Base-by-base conservation (phyloP, 75 land plant genomes). In the Pseudotsuga menziesii region DNA sequence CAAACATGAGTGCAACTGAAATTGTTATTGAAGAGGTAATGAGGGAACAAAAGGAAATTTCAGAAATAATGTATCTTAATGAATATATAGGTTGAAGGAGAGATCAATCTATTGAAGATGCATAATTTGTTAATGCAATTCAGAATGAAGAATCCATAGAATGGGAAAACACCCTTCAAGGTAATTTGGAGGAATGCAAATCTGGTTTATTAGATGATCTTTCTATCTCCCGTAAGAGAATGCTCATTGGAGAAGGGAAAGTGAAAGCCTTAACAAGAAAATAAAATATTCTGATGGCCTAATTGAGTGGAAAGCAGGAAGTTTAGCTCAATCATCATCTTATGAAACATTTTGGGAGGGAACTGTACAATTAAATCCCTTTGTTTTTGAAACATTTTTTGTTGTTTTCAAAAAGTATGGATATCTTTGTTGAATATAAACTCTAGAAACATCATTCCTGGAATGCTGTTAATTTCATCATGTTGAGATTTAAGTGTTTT, bases 321-420 rank as follows among this genome's bases (percentile, higher is more conserved):
- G 39, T 41, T 25, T 0, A 69, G 72, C n/a, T 69, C 23, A 11
- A 7, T 69, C 72, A n/a, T 36, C 23, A 69, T 73, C 75, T 73
- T 56, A 39, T 29, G 82, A 80, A 57, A 48, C 26, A 52, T 60
- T 93, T 5, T 97, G 99, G 99, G 92, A 90, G 69, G 99, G 99
- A 36, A 76, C 75, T 29, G 73, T 97, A 59, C 99, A 97, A 76
- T 74, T 95, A 20, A 93, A 78, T 78, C 74, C 85, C 11, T 82
- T 85, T 72, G 75, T 83, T 19, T 58, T 79, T 73, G 81, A 86
- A 58, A 81, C 90, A 4, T 88, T 95, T 48, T 39, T 69, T 39
- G 86, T 85, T 5, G 23, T 83, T 56, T 91, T 82, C 58, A 91
- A 78, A 82, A 95, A 98, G 99, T 97, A 12, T 73, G 90, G 58